Evolutionary conservation across 169 alveolate genomes (phyloP).

Genomic region (Cryptosporidium andersoni): DNA sequence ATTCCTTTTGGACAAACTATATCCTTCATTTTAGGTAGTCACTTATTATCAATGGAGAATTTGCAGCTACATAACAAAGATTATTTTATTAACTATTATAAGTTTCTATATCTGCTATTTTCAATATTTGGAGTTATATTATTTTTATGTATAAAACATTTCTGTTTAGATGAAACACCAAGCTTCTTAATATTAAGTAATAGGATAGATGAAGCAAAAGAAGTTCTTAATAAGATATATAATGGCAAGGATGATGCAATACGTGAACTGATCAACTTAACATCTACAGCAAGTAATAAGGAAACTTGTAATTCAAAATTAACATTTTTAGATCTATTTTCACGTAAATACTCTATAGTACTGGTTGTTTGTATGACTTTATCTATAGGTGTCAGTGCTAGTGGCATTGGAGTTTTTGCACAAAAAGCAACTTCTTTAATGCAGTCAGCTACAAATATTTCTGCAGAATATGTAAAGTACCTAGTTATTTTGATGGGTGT

Average conservation of each 20-base stretch:
- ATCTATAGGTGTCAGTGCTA: conserved; percentile 51
- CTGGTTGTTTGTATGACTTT: conserved; percentile 20
- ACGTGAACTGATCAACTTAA: conserved; percentile 6
- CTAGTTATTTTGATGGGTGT: conserved; percentile 18
- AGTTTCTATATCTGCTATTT: neutral
- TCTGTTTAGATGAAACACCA: conserved; percentile 50
- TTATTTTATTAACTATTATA: conserved; percentile 7
- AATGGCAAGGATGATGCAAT: neutral
- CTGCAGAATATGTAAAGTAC: conserved; percentile 38
- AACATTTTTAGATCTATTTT: conserved; percentile 19
- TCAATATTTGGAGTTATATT: conserved; percentile 3
- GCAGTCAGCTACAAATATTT: conserved; percentile 41
- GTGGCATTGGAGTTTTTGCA: conserved; percentile 63
- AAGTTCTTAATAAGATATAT: conserved; percentile 49
- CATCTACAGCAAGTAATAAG: too few relatives aligned
- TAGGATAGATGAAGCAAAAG: conserved; percentile 47
- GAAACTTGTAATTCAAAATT: neutral
- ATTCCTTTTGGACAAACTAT: conserved; percentile 58
- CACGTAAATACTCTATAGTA: conserved; percentile 27
- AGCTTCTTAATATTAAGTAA: conserved; percentile 24
- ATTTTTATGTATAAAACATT: conserved; percentile 1
- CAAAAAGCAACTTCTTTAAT: conserved; percentile 55
- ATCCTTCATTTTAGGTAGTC: conserved; percentile 7
- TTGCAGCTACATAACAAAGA: too few relatives aligned
- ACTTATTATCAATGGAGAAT: neutral